Percentiles rank a stretch among this genome's conserved stretches.
phyloP scores from a whole-genome alignment of 148 eudicot genomes.

The Beta vulgaris region DNA sequence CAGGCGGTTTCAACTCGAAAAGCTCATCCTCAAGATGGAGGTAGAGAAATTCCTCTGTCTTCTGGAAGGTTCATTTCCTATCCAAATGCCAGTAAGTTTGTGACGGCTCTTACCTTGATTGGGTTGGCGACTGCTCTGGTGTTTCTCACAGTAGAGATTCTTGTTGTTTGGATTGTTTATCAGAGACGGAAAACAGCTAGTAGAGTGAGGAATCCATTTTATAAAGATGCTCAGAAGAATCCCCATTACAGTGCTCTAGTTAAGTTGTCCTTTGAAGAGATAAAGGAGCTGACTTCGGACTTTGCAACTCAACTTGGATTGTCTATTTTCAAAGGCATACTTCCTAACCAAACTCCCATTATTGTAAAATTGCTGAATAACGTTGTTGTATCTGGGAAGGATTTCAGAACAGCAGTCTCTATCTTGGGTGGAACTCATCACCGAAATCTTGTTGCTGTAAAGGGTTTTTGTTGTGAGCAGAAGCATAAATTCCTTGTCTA shows the following conservation, averaged over 20 bases:
- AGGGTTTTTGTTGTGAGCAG: slow-evolving; percentile 56
- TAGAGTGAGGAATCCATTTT: slow-evolving; percentile 32
- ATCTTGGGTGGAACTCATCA: slow-evolving; percentile 53
- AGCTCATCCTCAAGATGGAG: slow-evolving; percentile 28
- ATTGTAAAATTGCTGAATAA: slow-evolving; percentile 39
- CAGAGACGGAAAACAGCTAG: slow-evolving; percentile 26
- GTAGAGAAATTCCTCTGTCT: slow-evolving; percentile 16
- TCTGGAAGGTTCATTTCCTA: slow-evolving; percentile 20
- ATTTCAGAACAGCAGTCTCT: slow-evolving; percentile 45
- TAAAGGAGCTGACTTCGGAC: slow-evolving; percentile 46
- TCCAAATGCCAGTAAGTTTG: slow-evolving; percentile 21
- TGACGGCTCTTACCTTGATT: slow-evolving; percentile 42
- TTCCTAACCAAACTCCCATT: slow-evolving; percentile 40
- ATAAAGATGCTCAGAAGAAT: slow-evolving; percentile 43
- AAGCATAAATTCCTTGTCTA: slow-evolving; percentile 40
- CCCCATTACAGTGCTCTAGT: slow-evolving; percentile 44
- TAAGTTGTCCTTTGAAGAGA: slow-evolving; percentile 45
- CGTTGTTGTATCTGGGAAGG: slow-evolving; percentile 43
- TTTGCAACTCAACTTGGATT: slow-evolving; percentile 43
- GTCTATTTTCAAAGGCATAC: slow-evolving; percentile 41
- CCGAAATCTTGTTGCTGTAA: slow-evolving; percentile 44
- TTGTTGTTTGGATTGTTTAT: slow-evolving; percentile 36
- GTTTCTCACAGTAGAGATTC: slow-evolving; percentile 29
- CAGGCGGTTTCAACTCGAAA: slow-evolving; percentile 53
- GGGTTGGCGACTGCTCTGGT: slow-evolving; percentile 38